Conservation (phyloP, 1,284 basidiomycete genomes). For the Naganishia sp. region DNA sequence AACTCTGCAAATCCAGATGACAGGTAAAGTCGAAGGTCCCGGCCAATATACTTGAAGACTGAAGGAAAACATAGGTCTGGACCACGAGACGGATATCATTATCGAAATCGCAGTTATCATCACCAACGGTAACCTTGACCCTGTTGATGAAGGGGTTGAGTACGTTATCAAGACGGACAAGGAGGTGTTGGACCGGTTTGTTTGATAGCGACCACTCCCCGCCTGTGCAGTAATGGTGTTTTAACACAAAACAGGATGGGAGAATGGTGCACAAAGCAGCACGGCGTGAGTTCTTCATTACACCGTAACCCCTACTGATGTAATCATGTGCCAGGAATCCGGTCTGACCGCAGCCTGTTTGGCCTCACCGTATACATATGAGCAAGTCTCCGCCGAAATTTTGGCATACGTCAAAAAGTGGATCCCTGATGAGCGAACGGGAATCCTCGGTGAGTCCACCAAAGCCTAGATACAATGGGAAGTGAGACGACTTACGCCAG, state of each 20-base stretch:
- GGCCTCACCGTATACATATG: constrained; percentile 49
- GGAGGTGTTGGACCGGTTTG: constrained; percentile 54
- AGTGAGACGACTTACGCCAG: too few species aligned
- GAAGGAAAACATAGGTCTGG: constrained; percentile 45
- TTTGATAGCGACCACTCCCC: not conserved
- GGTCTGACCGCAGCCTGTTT: constrained; percentile 52
- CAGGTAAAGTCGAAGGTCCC: constrained; percentile 14
- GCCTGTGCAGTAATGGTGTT: not conserved
- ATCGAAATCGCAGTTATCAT: constrained; percentile 60
- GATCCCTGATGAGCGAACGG: constrained; percentile 53
- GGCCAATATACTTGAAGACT: not conserved
- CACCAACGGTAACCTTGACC: constrained; percentile 57
- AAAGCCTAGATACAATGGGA: not conserved
- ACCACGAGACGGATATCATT: constrained; percentile 53
- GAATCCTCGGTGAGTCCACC: constrained; percentile 43
- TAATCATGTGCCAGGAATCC: constrained; percentile 37
- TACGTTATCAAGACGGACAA: constrained; percentile 58
- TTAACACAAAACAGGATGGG: constrained; percentile 44
- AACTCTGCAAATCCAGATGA: constrained; percentile 23
- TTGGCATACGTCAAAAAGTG: constrained; percentile 56
- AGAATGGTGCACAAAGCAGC: constrained; percentile 54
- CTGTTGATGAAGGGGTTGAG: constrained; percentile 58
- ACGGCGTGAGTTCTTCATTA: constrained; percentile 40
- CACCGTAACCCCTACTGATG: too few species aligned
- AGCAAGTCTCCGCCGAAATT: constrained; percentile 50